Percentiles rank a stretch among this genome's conserved stretches.
phyloP scores from a whole-genome alignment of 139 green algal species.

The Volvox reticuliferus region DNA sequence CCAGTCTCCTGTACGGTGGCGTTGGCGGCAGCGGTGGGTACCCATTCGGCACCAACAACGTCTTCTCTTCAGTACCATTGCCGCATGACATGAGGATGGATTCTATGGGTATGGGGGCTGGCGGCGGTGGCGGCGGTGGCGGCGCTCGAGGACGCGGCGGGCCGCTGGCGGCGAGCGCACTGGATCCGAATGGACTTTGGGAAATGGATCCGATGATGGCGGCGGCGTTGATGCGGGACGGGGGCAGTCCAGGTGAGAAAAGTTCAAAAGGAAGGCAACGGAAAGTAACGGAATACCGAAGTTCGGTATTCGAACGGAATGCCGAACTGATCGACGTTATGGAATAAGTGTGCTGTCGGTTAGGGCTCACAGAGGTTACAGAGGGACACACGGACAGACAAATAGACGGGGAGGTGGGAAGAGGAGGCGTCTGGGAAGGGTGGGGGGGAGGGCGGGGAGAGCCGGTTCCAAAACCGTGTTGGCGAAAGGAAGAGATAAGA shows the following conservation, averaged over 20 bases:
- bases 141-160: not conserved
- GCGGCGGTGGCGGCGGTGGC: not conserved
- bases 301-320: too few species aligned
- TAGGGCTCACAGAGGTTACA: too few species aligned
- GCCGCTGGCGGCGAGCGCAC: not conserved
- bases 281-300: not conserved
- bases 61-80: conserved; percentile 16
- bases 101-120: not conserved
- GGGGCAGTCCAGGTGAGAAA: not conserved
- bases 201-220: not conserved
- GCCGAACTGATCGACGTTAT: too few species aligned
- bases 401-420: not conserved
- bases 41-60: not conserved
- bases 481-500: too few species aligned
- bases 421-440: not conserved
- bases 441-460: not conserved
- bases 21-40: not conserved
- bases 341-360: too few species aligned
- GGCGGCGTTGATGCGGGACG: not conserved
- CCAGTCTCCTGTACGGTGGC: not conserved
- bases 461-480: too few species aligned
- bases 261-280: not conserved
- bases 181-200: not conserved
- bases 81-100: not conserved
- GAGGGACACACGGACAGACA: not conserved